phyloP scores from a whole-genome alignment of 768 basidiomycete genomes.

The Serpula lacrymans region DNA sequence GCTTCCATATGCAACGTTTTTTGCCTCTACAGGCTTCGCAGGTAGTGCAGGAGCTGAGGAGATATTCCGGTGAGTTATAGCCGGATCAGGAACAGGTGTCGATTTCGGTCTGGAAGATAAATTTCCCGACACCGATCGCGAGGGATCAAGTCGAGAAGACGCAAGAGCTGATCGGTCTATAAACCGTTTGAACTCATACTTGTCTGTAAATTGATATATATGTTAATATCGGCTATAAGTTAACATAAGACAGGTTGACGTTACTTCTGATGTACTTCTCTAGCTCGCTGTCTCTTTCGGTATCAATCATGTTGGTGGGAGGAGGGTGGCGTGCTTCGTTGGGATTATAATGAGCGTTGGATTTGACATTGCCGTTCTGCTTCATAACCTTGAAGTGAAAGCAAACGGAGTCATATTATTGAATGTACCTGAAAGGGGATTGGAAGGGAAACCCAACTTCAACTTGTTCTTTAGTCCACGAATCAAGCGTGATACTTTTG shows the following conservation, averaged over 20 bases:
- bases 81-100: slow-evolving; percentile 11
- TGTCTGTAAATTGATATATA: slow-evolving; percentile 43
- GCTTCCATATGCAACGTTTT: not conserved
- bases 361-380: slow-evolving; percentile 74
- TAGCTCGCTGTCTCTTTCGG: slow-evolving; percentile 83
- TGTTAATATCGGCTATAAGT: not conserved
- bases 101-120: slow-evolving; percentile 14
- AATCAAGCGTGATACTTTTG: slow-evolving; percentile 86
- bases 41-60: slow-evolving; percentile 24
- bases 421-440: slow-evolving; percentile 6
- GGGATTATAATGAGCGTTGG: slow-evolving; percentile 79
- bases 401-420: slow-evolving; percentile 11
- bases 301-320: slow-evolving; percentile 73
- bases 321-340: slow-evolving; percentile 81
- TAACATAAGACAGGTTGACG: slow-evolving; percentile 23
- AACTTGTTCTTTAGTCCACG: slow-evolving; percentile 86
- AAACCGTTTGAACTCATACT: slow-evolving; percentile 78
- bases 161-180: slow-evolving; percentile 46
- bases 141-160: slow-evolving; percentile 42
- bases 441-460: slow-evolving; percentile 50
- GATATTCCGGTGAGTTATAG: slow-evolving; percentile 9
- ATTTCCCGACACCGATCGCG: slow-evolving; percentile 34
- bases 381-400: slow-evolving; percentile 61
- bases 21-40: slow-evolving; percentile 18
- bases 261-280: slow-evolving; percentile 86